phyloP scores from a whole-genome alignment of 164 flowering plant species.

The Chimonanthus praecox region DNA sequence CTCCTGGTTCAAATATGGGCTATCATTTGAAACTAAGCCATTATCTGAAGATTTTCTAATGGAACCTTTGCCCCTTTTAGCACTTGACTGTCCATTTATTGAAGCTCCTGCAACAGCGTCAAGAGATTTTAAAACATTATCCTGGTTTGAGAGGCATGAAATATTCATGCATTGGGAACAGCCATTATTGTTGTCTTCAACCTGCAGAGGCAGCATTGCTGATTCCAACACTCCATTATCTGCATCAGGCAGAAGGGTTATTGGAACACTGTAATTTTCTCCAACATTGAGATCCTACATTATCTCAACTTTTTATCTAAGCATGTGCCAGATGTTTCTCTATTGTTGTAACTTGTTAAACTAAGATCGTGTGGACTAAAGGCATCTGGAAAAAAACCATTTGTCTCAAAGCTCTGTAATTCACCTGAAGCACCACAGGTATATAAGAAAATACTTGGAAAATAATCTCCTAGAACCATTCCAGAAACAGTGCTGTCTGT shows the following conservation, averaged over 20 bases:
- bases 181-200: slow-evolving; percentile 8
- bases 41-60: slow-evolving; percentile 21
- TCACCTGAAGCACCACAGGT: slow-evolving; percentile 5
- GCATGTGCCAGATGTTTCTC: slow-evolving; percentile 19
- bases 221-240: slow-evolving; percentile 13
- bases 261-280: slow-evolving; percentile 13
- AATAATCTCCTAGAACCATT: background rate
- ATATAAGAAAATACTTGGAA: background rate
- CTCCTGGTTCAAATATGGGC: slow-evolving; percentile 12
- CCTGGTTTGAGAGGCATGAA: slow-evolving; percentile 10
- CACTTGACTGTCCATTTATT: slow-evolving; percentile 18
- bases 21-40: slow-evolving; percentile 25
- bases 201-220: slow-evolving; percentile 21
- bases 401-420: background rate
- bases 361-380: background rate
- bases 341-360: slow-evolving; percentile 4
- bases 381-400: background rate
- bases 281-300: slow-evolving; percentile 13
- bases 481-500: background rate
- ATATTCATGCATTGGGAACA: slow-evolving; percentile 11
- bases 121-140: slow-evolving; percentile 21
- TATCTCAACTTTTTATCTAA: slow-evolving; percentile 10
- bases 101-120: slow-evolving; percentile 17
- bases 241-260: slow-evolving; percentile 15
- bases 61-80: slow-evolving; percentile 16